These are phyloP conservation scores for Boletus eberwhitei DNA, from an alignment of 768 basidiomycete species.

Conservation along the genomic window DNA sequence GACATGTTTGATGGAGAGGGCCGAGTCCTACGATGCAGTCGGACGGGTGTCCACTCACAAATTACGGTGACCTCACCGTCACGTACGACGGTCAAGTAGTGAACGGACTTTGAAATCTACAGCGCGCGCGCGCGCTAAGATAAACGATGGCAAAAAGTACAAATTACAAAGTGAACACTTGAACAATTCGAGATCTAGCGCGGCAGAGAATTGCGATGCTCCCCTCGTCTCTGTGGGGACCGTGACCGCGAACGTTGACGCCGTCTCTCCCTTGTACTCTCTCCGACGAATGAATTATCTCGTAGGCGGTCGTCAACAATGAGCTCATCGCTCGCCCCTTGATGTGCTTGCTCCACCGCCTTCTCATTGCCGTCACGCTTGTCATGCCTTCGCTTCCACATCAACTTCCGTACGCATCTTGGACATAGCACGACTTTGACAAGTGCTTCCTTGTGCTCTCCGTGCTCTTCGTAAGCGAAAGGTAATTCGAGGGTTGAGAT, in stretches of 20 bases:
- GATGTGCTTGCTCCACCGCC: not conserved
- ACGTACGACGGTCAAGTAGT: not conserved
- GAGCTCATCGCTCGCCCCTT: not conserved
- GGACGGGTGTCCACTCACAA: not conserved
- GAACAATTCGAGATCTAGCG: not conserved
- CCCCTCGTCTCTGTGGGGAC: slow-evolving; percentile 24
- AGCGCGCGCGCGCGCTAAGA: not conserved
- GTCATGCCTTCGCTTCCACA: slow-evolving; percentile 78
- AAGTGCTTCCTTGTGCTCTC: slow-evolving; percentile 69
- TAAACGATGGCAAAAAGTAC: not conserved
- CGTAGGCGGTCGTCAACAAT: not conserved
- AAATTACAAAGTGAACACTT: not conserved
- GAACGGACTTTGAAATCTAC: slow-evolving; percentile 24
- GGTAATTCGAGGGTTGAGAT: slow-evolving; percentile 85
- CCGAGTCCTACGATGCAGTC: not conserved
- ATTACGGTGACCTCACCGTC: not conserved
- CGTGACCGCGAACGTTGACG: slow-evolving; percentile 27
- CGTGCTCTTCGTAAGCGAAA: slow-evolving; percentile 82
- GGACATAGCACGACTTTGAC: slow-evolving; percentile 90
- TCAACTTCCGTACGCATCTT: slow-evolving; percentile 76
- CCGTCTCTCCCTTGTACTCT: not conserved
- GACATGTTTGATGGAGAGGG: slow-evolving; percentile 9
- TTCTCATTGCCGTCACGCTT: slow-evolving; percentile 34
- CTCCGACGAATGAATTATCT: not conserved
- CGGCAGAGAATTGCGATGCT: too few species aligned